Base-by-base conservation (phyloP, 306 rosid species). In the Rosa lucieae region DNA sequence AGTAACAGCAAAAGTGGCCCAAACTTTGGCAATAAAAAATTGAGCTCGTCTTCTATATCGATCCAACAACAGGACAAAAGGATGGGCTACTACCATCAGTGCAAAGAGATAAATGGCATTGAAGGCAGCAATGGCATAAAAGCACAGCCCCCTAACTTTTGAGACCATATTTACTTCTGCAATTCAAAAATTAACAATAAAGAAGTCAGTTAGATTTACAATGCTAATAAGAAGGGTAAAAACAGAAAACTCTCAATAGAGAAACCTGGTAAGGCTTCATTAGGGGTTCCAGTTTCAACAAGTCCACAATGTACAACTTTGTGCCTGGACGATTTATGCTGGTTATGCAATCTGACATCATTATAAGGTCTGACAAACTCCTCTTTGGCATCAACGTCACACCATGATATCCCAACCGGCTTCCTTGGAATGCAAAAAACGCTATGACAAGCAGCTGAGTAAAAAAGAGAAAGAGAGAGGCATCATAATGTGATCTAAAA, bases 31-130 rank as follows among this genome's bases (percentile, higher is more conserved):
- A 79, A 95, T 68, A 80, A 85, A 84, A 69, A 84, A 81, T 39
- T 88, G 96, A 73, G 84, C 89, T 85, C 87, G 90, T 81, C 99
- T 91, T 68, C 72, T 90, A 81, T 93, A 73, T 67, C 79, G 88
- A 80, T 95, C 98, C 69, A 90, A 79, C 68, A 90, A 53, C 75
- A 95, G 86, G 14, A 91, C 92, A 65, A 68, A 72, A 40, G 98
- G 99, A 90, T 95, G 99, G 52, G 86, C 90, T 76, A 84, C 80
- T 79, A 91, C 52, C 98, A 95, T 95, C 75, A 88, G 44, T 48
- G 83, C 58, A 79, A 95, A 89, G 69, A 93, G 92, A 80, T 88
- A 89, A 58, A 93, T 79, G 32, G 99, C 96, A 70, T 63, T 56
- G 55, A 91, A 61, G 29, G 92, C 81, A 42, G 97, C 82, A 78